Evolutionary conservation across 2,329 filamentous ascomycete species (phyloP).

Genomic region (Venturia nashicola): DNA sequence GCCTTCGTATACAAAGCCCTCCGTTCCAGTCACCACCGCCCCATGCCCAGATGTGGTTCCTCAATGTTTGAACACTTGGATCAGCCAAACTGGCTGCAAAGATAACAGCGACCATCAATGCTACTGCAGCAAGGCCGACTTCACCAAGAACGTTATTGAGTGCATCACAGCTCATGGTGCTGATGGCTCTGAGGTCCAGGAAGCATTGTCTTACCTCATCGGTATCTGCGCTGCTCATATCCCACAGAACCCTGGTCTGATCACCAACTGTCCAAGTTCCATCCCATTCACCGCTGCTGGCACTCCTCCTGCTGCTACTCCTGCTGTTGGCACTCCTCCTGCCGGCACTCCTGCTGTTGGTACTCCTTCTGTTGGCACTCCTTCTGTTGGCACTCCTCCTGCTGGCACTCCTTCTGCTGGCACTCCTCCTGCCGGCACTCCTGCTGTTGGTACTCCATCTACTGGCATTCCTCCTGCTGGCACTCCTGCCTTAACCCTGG

Average conservation of each 20-base stretch:
- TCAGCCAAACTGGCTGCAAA: slow-evolving; percentile 59
- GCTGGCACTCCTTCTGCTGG: neutral
- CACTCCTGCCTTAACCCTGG: neutral
- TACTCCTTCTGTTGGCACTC: no score
- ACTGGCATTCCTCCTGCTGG: neutral
- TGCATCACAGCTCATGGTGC: slow-evolving; percentile 71
- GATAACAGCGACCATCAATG: slow-evolving; percentile 74
- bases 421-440: no score
- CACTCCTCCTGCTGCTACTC: neutral
- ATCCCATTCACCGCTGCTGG: slow-evolving; percentile 22
- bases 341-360: no score
- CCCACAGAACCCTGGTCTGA: slow-evolving; percentile 68
- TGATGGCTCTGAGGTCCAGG: slow-evolving; percentile 50
- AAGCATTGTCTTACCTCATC: slow-evolving; percentile 73
- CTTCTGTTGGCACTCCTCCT: no score
- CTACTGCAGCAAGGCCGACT: slow-evolving; percentile 72
- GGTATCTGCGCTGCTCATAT: slow-evolving; percentile 77
- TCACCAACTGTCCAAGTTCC: slow-evolving; percentile 58
- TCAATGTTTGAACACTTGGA: slow-evolving; percentile 84
- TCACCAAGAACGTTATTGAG: slow-evolving; percentile 66
- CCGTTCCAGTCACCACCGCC: slow-evolving; percentile 10
- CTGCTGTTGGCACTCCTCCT: no score
- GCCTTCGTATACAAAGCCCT: neutral
- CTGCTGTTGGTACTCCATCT: no score
- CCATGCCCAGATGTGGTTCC: slow-evolving; percentile 62